Conservation (phyloP, 192 early-diverging fungal species). For the Mortierella hygrophila region DNA sequence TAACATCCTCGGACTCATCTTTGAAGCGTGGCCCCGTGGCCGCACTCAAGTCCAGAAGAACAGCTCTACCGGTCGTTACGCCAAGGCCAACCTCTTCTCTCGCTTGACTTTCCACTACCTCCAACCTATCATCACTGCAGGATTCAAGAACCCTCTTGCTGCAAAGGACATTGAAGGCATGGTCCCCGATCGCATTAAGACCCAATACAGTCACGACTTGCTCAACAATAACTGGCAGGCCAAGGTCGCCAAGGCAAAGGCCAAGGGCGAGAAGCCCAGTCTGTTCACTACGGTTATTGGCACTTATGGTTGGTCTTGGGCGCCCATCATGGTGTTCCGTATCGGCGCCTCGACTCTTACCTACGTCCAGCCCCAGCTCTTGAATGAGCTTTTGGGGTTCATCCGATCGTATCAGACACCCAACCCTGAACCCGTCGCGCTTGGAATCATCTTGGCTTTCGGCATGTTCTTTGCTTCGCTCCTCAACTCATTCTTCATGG, state of each 20-base stretch:
- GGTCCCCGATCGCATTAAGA: constrained; percentile 42
- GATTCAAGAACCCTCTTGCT: constrained; percentile 38
- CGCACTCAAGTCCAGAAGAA: constrained; percentile 20
- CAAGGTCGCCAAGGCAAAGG: constrained; percentile 18
- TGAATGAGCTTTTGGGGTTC: constrained; percentile 46
- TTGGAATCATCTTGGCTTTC: constrained; percentile 51
- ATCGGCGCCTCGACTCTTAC: constrained; percentile 29
- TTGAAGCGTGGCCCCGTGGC: constrained; percentile 48
- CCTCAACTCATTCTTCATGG: constrained; percentile 41
- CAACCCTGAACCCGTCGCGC: constrained; percentile 21
- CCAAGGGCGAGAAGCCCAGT: constrained; percentile 29
- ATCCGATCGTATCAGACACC: constrained; percentile 35
- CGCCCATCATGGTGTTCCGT: constrained; percentile 30
- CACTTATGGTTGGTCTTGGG: constrained; percentile 26
- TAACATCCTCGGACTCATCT: constrained; percentile 31
- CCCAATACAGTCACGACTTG: constrained; percentile 22
- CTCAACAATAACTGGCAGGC: constrained; percentile 35
- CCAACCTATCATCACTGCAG: constrained; percentile 46
- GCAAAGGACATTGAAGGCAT: constrained; percentile 47
- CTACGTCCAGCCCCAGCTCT: constrained; percentile 46
- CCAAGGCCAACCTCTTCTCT: constrained; percentile 54
- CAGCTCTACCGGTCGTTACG: constrained; percentile 27
- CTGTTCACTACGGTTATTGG: constrained; percentile 26
- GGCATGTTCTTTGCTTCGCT: constrained; percentile 55
- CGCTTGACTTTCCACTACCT: constrained; percentile 51